phyloP scores from a whole-genome alignment of 306 rosid species.

The Lathyrus sativus region DNA sequence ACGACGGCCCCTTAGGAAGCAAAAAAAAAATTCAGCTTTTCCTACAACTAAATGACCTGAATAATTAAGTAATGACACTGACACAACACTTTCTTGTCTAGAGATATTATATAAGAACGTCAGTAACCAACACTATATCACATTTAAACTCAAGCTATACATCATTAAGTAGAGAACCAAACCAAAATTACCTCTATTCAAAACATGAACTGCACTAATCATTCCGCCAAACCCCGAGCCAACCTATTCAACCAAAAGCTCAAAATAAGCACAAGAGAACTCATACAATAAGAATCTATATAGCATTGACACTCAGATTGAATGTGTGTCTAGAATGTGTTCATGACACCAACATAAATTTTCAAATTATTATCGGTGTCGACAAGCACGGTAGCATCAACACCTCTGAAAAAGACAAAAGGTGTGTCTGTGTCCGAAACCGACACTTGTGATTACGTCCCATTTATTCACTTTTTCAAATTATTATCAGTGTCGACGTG shows the following conservation, averaged over 20 bases:
- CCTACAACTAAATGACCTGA: conserved; percentile 1
- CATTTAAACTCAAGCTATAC: conserved; percentile 2
- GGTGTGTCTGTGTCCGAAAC: too few species aligned
- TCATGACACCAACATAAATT: background rate
- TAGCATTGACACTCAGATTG: background rate
- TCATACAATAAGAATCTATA: background rate
- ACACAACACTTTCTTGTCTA: background rate
- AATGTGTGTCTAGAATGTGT: background rate
- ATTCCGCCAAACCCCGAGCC: conserved; percentile 84
- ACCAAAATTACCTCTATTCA: conserved; percentile 62
- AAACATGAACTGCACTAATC: conserved; percentile 77
- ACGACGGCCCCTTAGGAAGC: background rate
- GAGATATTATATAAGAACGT: background rate
- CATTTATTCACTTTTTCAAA: too few species aligned
- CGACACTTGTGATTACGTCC: too few species aligned
- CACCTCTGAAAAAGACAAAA: too few species aligned
- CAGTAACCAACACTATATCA: background rate
- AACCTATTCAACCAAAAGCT: conserved; percentile 50
- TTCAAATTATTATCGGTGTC: background rate
- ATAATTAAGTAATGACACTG: background rate
- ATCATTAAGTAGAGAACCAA: background rate
- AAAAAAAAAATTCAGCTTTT: background rate
- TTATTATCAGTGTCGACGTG: too few species aligned
- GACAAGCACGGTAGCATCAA: too few species aligned
- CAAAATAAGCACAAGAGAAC: conserved; percentile 24